Base-by-base conservation (phyloP, 129 eudicot genomes). In the Cynara cardunculus region DNA sequence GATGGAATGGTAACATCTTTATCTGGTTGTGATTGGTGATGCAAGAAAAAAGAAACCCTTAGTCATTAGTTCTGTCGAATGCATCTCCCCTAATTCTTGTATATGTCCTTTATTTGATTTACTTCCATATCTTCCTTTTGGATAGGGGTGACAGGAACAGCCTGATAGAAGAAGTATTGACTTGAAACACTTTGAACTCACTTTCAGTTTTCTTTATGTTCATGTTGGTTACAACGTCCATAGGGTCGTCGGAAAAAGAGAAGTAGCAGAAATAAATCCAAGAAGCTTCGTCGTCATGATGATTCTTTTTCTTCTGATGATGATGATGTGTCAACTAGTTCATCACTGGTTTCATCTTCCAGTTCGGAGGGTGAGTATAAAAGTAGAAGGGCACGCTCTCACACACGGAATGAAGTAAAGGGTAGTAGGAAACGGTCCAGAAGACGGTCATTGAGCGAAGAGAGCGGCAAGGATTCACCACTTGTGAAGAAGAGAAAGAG, bases 201-300 rank as follows among this genome's bases (percentile, higher is more conserved):
- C 69, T 22, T 62, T 56, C 34, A 61, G 27, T 69, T 53, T 6
- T 44, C 39, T 69, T 53, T 80, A 18, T 25, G 34, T 27, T 65
- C 74, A 71, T 73, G 59, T 83, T 78, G 56, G 30, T 66, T 75
- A 71, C 67, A 65, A 27, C 64, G 66, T 77, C 46, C 72, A 72
- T 85, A 89, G 93, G 83, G 64, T 69, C 76, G 79, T 31, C 75
- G 87, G 76, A 89, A 78, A 85, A 90, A 89, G 87, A 86, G 65
- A 70, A 87, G 86, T 83, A 84, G 85, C 74, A 84, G 86, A 65
- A 87, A 16, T 82, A 90, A 90, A 81, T 81, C 88, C 7, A 90
- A 87, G 92, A 90, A 86, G 85, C 83, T 81, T 61, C 76, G 74
- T 44, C 87, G 72, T 14, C 76, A 41, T 34, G 86, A 85, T 30